These are phyloP conservation scores for Trichoderma atroviride DNA, from an alignment of 2,329 filamentous ascomycete species.

Conservation along the genomic window DNA sequence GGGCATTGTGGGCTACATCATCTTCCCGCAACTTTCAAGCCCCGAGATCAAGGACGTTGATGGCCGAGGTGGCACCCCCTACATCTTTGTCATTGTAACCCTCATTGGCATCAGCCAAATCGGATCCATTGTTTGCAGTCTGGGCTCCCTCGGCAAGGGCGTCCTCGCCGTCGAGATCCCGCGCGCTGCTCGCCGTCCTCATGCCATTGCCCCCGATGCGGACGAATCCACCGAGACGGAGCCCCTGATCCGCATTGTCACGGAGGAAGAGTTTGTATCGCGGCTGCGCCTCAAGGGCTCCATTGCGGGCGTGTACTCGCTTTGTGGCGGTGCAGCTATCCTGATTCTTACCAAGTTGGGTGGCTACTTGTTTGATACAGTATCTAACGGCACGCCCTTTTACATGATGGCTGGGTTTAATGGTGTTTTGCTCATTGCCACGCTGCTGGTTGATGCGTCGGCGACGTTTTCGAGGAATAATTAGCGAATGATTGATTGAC, in stretches of 20 bases:
- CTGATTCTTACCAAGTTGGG: constrained; percentile 89
- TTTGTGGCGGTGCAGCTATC: constrained; percentile 88
- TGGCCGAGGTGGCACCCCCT: constrained; percentile 66
- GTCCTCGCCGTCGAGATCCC: constrained; percentile 61
- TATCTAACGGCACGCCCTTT: constrained; percentile 78
- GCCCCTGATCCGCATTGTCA: constrained; percentile 43
- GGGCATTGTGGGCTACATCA: constrained; percentile 76
- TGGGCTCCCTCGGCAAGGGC: constrained; percentile 83
- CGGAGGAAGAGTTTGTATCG: constrained; percentile 43
- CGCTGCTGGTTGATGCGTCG: constrained; percentile 53
- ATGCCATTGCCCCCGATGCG: constrained; percentile 41
- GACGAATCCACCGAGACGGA: constrained; percentile 48
- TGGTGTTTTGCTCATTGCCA: constrained; percentile 64
- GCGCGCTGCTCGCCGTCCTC: constrained; percentile 32
- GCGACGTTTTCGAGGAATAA: constrained; percentile 41
- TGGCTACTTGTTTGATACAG: constrained; percentile 79
- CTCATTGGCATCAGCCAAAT: constrained; percentile 92
- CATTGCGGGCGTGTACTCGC: constrained; percentile 91
- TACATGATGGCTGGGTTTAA: constrained; percentile 95
- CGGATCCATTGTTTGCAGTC: constrained; percentile 90
- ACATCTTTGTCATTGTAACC: constrained; percentile 75
- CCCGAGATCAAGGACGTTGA: constrained; percentile 70
- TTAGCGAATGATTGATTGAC: neutral
- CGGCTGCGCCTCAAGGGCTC: constrained; percentile 78
- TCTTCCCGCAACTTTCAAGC: constrained; percentile 74